Base-by-base conservation (phyloP, 1,284 basidiomycete genomes). In the Ustilago lituana region DNA sequence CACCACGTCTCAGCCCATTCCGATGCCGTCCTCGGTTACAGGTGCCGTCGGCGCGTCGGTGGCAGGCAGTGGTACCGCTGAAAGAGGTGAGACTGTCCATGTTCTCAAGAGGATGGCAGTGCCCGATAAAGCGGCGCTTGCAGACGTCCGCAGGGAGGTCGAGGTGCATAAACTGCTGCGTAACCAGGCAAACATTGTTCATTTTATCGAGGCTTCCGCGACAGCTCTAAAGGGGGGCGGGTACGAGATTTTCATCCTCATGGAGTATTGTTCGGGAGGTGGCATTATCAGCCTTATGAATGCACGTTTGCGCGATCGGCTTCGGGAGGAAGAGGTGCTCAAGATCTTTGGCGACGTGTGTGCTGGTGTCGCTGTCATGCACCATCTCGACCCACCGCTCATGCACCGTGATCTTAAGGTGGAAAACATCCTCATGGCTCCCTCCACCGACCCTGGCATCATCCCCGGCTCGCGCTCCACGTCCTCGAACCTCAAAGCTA, bases 261-360 rank as follows among this genome's bases (percentile, higher is more conserved):
- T 99, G 96, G 96, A 99, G 83, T 97, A 90, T 83, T 97, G 94
- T 82, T 77, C 87, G 9, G 89, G 87, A 39, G 96, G 96, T 23
- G 96, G 96, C 35, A 96, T 98, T 76, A 98, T 99, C 83, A 96
- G 98, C 84, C 92, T 98, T 88, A 92, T 99, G 90, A 99, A 99
- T 84, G 89, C 94, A 73, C 88, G 95, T 45, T 86, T 98, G 35
- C 88, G 94, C 47, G 93, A 98, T 82, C 88, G 96, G 22, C 86
- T 98, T 41, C 92, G 92, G 2, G 96, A 98, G 83, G 87, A 89
- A 24, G 96, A 99, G 83, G 98, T 99, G 76, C 87, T 99, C 46
- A 92, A 94, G 82, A 98, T 99, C 79, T 98, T 99, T 48, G 68
- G 70, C 23, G 79, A 82, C 31, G 77, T 82, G 31, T 78, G 76